Percentiles rank a stretch among this genome's conserved stretches.
These are phyloP conservation scores for Peziza echinospora DNA, from an alignment of 495 filamentous ascomycete species.

Conservation along the genomic window DNA sequence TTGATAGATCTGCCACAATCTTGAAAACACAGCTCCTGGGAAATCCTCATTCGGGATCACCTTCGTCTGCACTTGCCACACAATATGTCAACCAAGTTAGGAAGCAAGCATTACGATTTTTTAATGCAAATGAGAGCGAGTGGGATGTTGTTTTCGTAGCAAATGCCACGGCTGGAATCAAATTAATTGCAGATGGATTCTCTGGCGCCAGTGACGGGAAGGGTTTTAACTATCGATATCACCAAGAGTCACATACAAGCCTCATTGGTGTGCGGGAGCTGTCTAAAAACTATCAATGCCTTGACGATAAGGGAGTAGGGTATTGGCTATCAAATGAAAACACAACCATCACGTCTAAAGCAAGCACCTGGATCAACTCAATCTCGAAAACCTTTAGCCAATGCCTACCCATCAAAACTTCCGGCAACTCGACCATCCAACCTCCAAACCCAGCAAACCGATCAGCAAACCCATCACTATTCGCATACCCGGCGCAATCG, in stretches of 20 bases:
- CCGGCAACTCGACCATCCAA: constrained; percentile 6
- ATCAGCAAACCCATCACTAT: too few species aligned
- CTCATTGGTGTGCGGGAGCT: constrained; percentile 48
- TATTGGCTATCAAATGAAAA: constrained; percentile 34
- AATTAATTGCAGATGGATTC: constrained; percentile 45
- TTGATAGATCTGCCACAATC: too few species aligned
- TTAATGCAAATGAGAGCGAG: constrained; percentile 37
- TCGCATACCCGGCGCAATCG: constrained; percentile 59
- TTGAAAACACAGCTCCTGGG: too few species aligned
- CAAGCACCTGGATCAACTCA: too few species aligned
- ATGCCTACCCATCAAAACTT: too few species aligned
- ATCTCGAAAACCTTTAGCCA: too few species aligned
- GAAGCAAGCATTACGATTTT: too few species aligned
- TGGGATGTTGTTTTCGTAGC: constrained; percentile 49
- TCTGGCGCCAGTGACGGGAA: constrained; percentile 24
- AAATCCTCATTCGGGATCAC: too few species aligned
- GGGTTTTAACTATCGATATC: constrained; percentile 52
- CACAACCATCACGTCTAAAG: too few species aligned
- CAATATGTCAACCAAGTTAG: too few species aligned
- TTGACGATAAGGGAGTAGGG: constrained; percentile 44
- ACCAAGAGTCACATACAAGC: constrained; percentile 52
- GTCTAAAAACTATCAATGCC: constrained; percentile 36
- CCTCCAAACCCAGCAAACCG: too few species aligned
- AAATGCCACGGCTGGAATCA: constrained; percentile 49
- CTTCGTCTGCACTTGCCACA: too few species aligned